These are phyloP conservation scores for Apiospora phragmitis DNA, from an alignment of 2,329 filamentous ascomycete species.

Conservation along the genomic window DNA sequence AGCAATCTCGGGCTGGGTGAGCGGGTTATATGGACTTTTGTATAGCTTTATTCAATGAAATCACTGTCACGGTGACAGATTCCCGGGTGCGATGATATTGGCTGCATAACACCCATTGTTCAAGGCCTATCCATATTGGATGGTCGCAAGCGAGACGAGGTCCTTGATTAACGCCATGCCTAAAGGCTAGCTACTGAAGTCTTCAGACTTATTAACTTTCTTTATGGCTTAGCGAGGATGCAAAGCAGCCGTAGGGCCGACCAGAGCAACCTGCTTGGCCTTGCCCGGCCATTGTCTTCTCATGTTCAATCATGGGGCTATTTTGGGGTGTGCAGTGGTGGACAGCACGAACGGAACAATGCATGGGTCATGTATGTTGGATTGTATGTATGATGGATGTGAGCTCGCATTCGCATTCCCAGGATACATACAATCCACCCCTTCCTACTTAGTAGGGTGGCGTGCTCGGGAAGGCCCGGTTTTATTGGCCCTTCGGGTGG, in stretches of 20 bases:
- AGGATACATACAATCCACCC: not conserved
- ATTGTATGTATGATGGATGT: no score
- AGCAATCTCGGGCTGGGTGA: not conserved
- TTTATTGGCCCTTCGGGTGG: not conserved
- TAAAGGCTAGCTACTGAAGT: not conserved
- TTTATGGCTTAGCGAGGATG: not conserved
- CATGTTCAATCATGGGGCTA: not conserved
- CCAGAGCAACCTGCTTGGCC: not conserved
- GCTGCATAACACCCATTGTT: not conserved
- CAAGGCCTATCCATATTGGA: not conserved
- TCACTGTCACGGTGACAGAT: not conserved
- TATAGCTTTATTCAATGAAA: not conserved
- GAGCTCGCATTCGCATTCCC: not conserved
- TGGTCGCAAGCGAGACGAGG: not conserved
- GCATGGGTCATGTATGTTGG: not conserved
- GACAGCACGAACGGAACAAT: not conserved
- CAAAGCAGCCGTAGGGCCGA: not conserved
- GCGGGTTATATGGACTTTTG: not conserved
- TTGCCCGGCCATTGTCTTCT: not conserved
- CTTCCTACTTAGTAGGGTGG: no score
- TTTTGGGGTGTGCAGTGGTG: not conserved
- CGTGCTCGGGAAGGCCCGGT: not conserved
- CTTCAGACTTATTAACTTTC: not conserved
- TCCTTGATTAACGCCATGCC: not conserved
- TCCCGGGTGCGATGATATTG: not conserved